Evolutionary conservation across 371 early-diverging fungal species (phyloP), one percentile per base, ranked within the genome.

Genomic region (Zychaea mexicana): DNA sequence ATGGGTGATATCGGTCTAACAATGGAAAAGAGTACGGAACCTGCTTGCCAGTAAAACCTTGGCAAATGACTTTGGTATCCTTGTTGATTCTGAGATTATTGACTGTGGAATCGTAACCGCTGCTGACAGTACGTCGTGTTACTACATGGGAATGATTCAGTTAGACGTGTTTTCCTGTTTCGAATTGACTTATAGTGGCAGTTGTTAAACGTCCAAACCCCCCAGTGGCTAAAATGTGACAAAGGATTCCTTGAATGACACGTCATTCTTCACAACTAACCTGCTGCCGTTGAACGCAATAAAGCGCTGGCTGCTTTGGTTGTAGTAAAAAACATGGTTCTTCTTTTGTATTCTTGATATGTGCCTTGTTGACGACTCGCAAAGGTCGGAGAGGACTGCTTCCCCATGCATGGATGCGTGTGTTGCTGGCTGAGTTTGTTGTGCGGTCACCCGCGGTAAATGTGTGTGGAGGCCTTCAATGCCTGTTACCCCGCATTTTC

Each of bases 11-110:
- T 28, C 27, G 8, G 49, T 4, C 24, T 7, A 13, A 42, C 39
- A 57, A 21, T 2, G 10, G 36, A 24, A 61, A 64, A 52, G 59
- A 2, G 15, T 36, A 36, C 36, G 15, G 15, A 12, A 95, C 98
- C 90, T 97, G 98, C 84, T 98, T 98, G 61, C 99, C 99, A 28
- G 99, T 98, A 81, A 99, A 97, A 66, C 99, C 98, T 81, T 99
- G 99, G 81, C 95, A 95, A 74, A 99, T 94, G 61, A 98, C 97
- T 73, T 90, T 92, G 66, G 99, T 97, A 82, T 96, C 79, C 86
- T 93, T 92, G 84, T 88, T 92, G 77, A 99, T 92, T 71, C 81
- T 64, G 87, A 99, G 85, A 89, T 98, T 98, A 77, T 87, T 88
- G 62, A 88, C 81, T 53, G 97, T 97, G 60, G 90, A 83, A 49